These are phyloP conservation scores for Verticillium alfalfae DNA, from an alignment of 2,329 filamentous ascomycete species.

Conservation along the genomic window DNA sequence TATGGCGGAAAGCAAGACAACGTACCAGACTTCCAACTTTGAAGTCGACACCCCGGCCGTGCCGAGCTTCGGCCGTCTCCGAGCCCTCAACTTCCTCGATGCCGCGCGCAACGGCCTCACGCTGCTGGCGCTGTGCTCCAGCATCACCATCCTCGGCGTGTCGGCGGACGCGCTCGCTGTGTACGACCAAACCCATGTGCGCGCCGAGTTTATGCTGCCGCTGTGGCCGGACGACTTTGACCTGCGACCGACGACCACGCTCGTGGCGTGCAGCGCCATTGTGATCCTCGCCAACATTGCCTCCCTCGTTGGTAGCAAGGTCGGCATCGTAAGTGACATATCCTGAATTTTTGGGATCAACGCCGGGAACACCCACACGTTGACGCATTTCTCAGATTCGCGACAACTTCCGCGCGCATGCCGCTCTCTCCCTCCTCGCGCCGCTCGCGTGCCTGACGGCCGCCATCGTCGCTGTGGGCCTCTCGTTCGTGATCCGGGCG, in stretches of 20 bases:
- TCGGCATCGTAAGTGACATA: conserved; percentile 38
- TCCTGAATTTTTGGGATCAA: background rate
- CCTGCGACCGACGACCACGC: conserved; percentile 48
- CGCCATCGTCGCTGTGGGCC: conserved; percentile 46
- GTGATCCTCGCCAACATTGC: conserved; percentile 41
- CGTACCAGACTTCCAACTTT: conserved; percentile 39
- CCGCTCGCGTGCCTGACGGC: conserved; percentile 25
- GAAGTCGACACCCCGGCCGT: conserved; percentile 36
- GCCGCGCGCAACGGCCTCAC: conserved; percentile 41
- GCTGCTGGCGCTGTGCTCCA: conserved; percentile 41
- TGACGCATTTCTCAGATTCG: conserved; percentile 1
- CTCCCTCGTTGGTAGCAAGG: conserved; percentile 43
- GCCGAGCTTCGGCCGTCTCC: conserved; percentile 28
- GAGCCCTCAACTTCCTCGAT: conserved; percentile 34
- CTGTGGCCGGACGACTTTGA: conserved; percentile 56
- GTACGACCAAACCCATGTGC: conserved; percentile 48
- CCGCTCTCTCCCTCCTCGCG: conserved; percentile 16
- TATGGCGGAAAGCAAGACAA: conserved; percentile 30
- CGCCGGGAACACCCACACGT: too few relatives aligned
- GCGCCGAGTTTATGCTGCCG: conserved; percentile 41
- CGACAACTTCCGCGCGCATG: conserved; percentile 1
- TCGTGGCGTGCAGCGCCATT: conserved; percentile 46
- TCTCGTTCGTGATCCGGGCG: conserved; percentile 53
- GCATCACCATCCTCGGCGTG: conserved; percentile 47
- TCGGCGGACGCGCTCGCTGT: conserved; percentile 48